Percentiles rank a stretch among this genome's conserved stretches.
These are phyloP conservation scores for Metschnikowia lochheadii DNA, from an alignment of 805 yeast species.

Conservation along the genomic window DNA sequence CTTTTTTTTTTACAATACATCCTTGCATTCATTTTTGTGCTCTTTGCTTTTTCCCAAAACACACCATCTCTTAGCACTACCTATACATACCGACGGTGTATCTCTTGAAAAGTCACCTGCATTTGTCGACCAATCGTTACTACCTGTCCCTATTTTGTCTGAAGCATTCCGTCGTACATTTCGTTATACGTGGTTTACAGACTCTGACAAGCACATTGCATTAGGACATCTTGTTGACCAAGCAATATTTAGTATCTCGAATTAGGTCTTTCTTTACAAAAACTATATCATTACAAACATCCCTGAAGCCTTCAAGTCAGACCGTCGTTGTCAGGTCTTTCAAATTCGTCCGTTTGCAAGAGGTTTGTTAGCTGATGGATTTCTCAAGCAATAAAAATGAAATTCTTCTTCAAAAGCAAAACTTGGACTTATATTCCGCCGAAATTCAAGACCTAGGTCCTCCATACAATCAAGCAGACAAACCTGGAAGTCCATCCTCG, in stretches of 20 bases:
- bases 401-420: neutral
- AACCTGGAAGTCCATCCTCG: conserved; percentile 12
- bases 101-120: neutral
- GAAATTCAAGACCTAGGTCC: conserved; percentile 3
- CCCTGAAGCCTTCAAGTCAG: neutral
- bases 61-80: neutral
- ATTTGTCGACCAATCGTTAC: neutral
- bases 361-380: conserved; percentile 1
- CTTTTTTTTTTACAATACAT: neutral
- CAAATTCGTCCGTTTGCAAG: neutral
- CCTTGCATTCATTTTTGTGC: conserved; percentile 3
- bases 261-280: neutral
- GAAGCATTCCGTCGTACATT: neutral
- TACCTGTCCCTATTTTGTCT: neutral
- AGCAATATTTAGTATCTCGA: neutral
- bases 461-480: neutral
- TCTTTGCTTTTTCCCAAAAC: neutral
- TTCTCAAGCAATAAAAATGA: neutral
- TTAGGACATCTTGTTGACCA: neutral
- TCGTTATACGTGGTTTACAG: neutral
- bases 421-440: neutral
- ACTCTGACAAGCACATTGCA: neutral
- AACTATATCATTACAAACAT: neutral
- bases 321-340: neutral
- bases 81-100: neutral